These are phyloP conservation scores for Colletotrichum plurivorum DNA, from an alignment of 2,329 filamentous ascomycete species.

Conservation along the genomic window DNA sequence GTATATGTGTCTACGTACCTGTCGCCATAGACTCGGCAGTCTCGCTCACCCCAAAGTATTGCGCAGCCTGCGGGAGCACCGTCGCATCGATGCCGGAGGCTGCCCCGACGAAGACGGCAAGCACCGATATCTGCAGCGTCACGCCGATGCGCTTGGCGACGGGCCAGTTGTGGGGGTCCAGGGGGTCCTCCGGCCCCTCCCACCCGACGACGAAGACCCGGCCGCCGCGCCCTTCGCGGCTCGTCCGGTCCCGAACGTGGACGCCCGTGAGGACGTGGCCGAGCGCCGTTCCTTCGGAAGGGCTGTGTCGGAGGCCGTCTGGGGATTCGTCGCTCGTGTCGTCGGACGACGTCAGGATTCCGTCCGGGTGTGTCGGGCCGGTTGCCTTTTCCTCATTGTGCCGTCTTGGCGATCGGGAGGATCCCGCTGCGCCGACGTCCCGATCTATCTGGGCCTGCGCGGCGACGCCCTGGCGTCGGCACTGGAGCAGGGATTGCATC, in stretches of 20 bases:
- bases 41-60: conserved; percentile 62
- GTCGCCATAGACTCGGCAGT: conserved; percentile 66
- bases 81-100: conserved; percentile 68
- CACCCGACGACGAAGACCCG: conserved; percentile 51
- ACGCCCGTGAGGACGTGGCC: conserved; percentile 50
- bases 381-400: background rate
- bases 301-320: conserved; percentile 3
- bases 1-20: conserved; percentile 43
- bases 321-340: background rate
- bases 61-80: conserved; percentile 59
- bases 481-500: conserved; percentile 34
- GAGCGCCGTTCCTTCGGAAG: conserved; percentile 42
- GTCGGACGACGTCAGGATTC: background rate
- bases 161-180: conserved; percentile 63
- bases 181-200: conserved; percentile 53
- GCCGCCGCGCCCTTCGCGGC: conserved; percentile 42
- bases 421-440: conserved; percentile 3
- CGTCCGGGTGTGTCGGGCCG: background rate
- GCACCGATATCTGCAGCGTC: conserved; percentile 58
- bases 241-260: conserved; percentile 46
- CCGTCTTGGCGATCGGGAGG: background rate
- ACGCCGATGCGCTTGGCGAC: conserved; percentile 52
- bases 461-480: conserved; percentile 22
- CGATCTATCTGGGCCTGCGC: conserved; percentile 32
- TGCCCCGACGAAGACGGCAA: conserved; percentile 65